Percentiles rank a stretch among this genome's conserved stretches.
Conservation (phyloP, 257 asterid genomes). For the Gentiana macrophylla region DNA sequence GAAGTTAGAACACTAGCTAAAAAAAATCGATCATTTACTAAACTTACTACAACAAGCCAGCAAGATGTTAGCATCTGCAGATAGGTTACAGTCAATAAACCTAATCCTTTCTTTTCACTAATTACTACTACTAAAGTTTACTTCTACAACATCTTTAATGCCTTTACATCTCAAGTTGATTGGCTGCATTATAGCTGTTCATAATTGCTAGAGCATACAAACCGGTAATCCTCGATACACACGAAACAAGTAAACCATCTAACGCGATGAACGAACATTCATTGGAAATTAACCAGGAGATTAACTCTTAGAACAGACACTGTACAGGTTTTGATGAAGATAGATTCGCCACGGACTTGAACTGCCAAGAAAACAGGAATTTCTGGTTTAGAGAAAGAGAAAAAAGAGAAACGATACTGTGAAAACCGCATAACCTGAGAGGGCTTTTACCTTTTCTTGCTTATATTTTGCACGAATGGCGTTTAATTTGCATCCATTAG, state of each 20-base stretch:
- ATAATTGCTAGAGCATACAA: conserved; percentile 35
- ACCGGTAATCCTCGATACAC: conserved; percentile 21
- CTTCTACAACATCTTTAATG: conserved; percentile 27
- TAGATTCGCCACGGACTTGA: conserved; percentile 67
- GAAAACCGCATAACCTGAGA: too few relatives aligned
- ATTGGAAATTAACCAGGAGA: conserved; percentile 12
- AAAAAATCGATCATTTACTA: too few relatives aligned
- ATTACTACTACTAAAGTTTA: conserved; percentile 19
- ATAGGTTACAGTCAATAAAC: conserved; percentile 18
- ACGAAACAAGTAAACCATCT: too few relatives aligned
- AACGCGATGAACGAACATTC: conserved; percentile 10
- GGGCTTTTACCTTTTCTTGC: conserved; percentile 55
- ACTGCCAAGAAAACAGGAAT: conserved; percentile 35
- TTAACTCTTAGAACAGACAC: conserved; percentile 39
- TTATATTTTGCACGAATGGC: conserved; percentile 79
- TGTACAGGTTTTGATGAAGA: conserved; percentile 33
- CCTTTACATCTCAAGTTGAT: conserved; percentile 24
- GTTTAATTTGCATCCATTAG: conserved; percentile 28
- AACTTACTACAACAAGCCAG: conserved; percentile 29
- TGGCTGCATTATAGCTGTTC: conserved; percentile 26
- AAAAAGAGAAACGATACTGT: too few relatives aligned
- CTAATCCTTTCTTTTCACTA: conserved; percentile 14
- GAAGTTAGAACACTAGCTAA: too few relatives aligned
- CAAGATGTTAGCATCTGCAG: conserved; percentile 30
- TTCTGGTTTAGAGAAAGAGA: neutral